Evolutionary conservation across 2,329 filamentous ascomycete genomes (phyloP), one percentile per base, ranked within the genome.

Genomic region (Dactylellina sp.): DNA sequence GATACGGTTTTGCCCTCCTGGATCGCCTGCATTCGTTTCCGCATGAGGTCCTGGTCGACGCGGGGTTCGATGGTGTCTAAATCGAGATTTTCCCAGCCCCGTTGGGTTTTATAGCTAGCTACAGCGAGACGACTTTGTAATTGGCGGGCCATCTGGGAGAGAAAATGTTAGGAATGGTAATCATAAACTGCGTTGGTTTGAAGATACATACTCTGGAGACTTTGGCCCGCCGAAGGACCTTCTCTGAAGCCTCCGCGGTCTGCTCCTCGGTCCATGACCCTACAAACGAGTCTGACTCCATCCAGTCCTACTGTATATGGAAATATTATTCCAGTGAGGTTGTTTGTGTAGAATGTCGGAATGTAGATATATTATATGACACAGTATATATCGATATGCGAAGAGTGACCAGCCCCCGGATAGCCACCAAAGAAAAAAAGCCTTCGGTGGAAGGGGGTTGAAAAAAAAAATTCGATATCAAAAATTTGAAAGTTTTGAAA

Each of bases 41-140:
- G 86, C 82, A 90, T 88, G 80, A 93, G 85, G 82, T 94, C 88
- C 80, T 93, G 87, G 80, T 94, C 90, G 76, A 94, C 84, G 80
- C 89, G 91, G 57, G 92, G 92, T 82, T 96, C 92, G 82, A 97
- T 92, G 75, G 86, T 89, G 80, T 93, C 91, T 79, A 96, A 87
- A 76, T 90, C 91, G 80, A 96, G 86, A 81, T 95, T 91, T 82
- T 97, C 91, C 89, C 93, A 96, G 81, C 93, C 93, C 83, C 96
- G 91, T 83, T 96, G 93, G 77, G 95, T 93, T 84, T 98, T 98
- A 86, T 97, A 95, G 82, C 96, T 95, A 80, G 95, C 95, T 76
- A 98, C 88, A 71, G 95, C 94, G 72, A 99, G 88, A 76, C 94
- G 92, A 84, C 96, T 93, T 83, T 98, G 93, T 63, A 99, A 85